These are phyloP conservation scores for Acacia crassicarpa DNA, from an alignment of 306 rosid genomes.

Conservation along the genomic window DNA sequence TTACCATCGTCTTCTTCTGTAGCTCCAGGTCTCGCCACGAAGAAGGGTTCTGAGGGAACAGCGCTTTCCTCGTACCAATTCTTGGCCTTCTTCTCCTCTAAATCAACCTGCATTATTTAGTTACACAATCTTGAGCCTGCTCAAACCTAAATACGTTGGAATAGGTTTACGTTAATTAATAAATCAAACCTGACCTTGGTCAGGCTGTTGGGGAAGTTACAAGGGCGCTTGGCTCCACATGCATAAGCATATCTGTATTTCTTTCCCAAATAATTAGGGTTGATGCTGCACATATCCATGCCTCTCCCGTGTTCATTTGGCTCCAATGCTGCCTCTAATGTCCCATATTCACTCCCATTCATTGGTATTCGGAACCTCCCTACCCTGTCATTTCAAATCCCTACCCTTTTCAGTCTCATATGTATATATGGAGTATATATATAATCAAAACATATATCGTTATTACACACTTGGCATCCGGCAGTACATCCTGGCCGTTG, in stretches of 20 bases:
- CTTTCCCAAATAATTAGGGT: conserved; percentile 70
- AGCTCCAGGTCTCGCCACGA: conserved; percentile 91
- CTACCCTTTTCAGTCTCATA: background rate
- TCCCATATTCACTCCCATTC: conserved; percentile 75
- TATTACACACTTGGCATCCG: conserved; percentile 63
- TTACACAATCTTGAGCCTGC: background rate
- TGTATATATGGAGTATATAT: no score
- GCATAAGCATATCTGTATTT: conserved; percentile 90
- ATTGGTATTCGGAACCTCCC: conserved; percentile 85
- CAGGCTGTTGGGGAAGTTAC: conserved; percentile 94
- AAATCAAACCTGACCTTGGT: conserved; percentile 54
- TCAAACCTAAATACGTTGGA: background rate
- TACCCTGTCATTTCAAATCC: conserved; percentile 49
- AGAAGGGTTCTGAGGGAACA: conserved; percentile 89
- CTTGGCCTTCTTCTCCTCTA: conserved; percentile 61
- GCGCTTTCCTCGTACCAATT: conserved; percentile 82
- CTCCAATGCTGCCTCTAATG: conserved; percentile 75
- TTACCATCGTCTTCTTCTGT: conserved; percentile 91
- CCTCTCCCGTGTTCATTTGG: conserved; percentile 94
- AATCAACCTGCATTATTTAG: conserved; percentile 60
- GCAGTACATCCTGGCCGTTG: conserved; percentile 62
- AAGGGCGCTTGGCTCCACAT: conserved; percentile 94
- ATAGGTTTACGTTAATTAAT: no score
- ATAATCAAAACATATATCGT: no score
- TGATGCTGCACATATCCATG: conserved; percentile 94